Conservation (phyloP, 495 filamentous ascomycete genomes). For the Melanomma pulvis-pyrius region DNA sequence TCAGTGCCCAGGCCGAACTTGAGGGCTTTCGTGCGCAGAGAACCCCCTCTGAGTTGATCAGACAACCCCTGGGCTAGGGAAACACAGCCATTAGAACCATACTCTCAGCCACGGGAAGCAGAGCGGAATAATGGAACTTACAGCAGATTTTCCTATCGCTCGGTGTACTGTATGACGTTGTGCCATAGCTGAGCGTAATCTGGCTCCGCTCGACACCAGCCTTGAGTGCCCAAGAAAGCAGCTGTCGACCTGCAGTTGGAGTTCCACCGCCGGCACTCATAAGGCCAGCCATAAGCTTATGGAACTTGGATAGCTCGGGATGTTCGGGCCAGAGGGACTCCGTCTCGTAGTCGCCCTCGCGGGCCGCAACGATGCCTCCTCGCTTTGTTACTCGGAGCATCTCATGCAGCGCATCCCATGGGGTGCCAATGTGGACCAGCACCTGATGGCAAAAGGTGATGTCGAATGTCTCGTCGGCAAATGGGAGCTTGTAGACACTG, state of each 20-base stretch:
- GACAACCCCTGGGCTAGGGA: no score
- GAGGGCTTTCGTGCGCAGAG: conserved; percentile 22
- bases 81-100: no score
- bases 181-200: conserved; percentile 45
- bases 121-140: no score
- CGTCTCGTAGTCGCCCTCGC: conserved; percentile 48
- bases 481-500: conserved; percentile 47
- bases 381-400: conserved; percentile 51
- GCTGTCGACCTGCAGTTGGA: conserved; percentile 43
- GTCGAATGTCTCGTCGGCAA: conserved; percentile 49
- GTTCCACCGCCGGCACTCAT: conserved; percentile 44
- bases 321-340: conserved; percentile 47
- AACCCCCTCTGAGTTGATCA: no score
- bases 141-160: not conserved
- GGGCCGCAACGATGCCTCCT: conserved; percentile 49
- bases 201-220: conserved; percentile 47
- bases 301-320: conserved; percentile 44
- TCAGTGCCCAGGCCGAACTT: conserved; percentile 45
- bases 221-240: conserved; percentile 50
- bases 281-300: conserved; percentile 38
- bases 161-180: conserved; percentile 47
- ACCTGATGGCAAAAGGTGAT: conserved; percentile 49
- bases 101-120: no score
- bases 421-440: conserved; percentile 47
- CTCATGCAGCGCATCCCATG: conserved; percentile 47